Conservation (phyloP, 2,329 filamentous ascomycete genomes). For the Penicillium sp. region DNA sequence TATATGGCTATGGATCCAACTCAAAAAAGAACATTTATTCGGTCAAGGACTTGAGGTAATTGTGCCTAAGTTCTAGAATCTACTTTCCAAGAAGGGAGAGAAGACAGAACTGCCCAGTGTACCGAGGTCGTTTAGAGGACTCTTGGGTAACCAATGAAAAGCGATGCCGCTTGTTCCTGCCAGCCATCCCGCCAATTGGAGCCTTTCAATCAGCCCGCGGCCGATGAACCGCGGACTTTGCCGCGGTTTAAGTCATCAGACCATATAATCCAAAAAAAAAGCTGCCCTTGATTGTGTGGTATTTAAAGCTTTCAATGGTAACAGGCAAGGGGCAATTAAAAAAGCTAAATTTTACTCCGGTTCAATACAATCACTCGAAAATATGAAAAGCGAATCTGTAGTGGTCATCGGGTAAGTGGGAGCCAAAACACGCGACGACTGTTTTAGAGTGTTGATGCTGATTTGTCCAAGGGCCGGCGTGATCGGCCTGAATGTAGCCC, state of each 20-base stretch:
- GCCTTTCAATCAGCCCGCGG: neutral
- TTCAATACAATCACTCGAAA: neutral
- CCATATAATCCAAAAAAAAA: neutral
- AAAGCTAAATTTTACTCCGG: neutral
- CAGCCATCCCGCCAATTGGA: neutral
- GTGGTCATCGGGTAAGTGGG: constrained; percentile 1
- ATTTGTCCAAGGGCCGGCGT: neutral
- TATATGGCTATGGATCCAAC: no score
- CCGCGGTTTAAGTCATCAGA: neutral
- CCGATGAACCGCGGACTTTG: neutral
- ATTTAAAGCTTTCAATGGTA: neutral
- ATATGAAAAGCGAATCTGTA: constrained; percentile 4
- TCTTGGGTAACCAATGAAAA: neutral
- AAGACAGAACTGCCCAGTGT: no score
- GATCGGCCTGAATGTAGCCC: constrained; percentile 6
- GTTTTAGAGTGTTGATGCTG: neutral
- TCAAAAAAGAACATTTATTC: no score
- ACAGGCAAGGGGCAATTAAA: neutral
- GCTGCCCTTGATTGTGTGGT: neutral
- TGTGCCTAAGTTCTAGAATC: no score
- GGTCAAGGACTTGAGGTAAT: no score
- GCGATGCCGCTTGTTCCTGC: neutral
- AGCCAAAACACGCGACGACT: neutral
- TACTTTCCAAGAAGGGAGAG: no score
- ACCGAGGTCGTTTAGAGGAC: neutral